Conservation (phyloP, 768 basidiomycete genomes). For the Tulasnella sp. region DNA sequence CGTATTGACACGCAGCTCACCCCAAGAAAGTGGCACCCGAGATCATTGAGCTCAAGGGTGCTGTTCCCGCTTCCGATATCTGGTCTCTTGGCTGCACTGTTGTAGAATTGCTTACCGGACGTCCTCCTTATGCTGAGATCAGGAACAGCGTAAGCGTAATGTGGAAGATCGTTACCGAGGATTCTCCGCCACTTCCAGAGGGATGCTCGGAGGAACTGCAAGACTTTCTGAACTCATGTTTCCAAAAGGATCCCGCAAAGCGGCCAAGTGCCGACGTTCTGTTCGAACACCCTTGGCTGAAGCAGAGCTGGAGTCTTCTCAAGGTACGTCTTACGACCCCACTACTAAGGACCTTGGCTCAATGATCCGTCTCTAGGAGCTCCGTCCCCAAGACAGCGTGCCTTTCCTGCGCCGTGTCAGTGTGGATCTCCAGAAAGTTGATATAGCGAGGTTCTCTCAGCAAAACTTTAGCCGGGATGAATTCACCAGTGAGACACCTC, state of each 20-base stretch:
- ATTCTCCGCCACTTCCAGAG: slow-evolving; percentile 73
- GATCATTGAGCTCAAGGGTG: slow-evolving; percentile 88
- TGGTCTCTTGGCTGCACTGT: slow-evolving; percentile 95
- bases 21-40: slow-evolving; percentile 68
- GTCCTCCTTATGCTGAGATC: slow-evolving; percentile 84
- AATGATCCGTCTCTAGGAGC: slow-evolving; percentile 51
- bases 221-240: slow-evolving; percentile 78
- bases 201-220: slow-evolving; percentile 59
- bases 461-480: not conserved
- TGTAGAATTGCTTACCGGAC: slow-evolving; percentile 83
- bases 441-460: slow-evolving; percentile 38
- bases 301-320: slow-evolving; percentile 61
- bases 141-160: slow-evolving; percentile 89
- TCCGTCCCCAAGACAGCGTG: slow-evolving; percentile 87
- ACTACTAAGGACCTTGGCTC: not conserved
- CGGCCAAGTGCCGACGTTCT: slow-evolving; percentile 78
- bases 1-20: not conserved
- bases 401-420: slow-evolving; percentile 90
- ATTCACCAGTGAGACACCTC: slow-evolving; percentile 1
- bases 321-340: slow-evolving; percentile 38
- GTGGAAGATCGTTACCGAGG: slow-evolving; percentile 95
- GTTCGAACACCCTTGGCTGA: slow-evolving; percentile 86
- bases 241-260: slow-evolving; percentile 69
- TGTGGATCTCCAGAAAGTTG: slow-evolving; percentile 65
- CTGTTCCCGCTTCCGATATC: slow-evolving; percentile 85